Evolutionary conservation across 2,329 filamentous ascomycete species (phyloP).

Genomic region (Beauveria brongniartii): DNA sequence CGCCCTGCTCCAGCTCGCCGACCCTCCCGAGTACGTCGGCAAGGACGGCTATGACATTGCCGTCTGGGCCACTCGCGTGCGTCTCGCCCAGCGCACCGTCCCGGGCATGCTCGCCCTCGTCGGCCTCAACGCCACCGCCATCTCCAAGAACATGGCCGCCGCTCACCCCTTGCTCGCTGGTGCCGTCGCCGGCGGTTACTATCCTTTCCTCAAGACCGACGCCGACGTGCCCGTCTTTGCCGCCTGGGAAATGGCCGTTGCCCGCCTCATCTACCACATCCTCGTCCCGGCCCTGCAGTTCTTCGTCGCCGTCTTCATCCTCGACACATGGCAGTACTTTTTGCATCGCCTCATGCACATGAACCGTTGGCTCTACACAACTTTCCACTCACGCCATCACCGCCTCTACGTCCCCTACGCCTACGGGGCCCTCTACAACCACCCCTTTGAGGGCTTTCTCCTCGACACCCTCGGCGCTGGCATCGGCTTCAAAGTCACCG

Average conservation of each 20-base stretch:
- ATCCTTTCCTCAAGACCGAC: conserved; percentile 60
- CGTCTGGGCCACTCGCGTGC: conserved; percentile 78
- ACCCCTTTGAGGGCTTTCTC: conserved; percentile 87
- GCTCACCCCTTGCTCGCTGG: conserved; percentile 69
- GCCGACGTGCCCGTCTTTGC: conserved; percentile 67
- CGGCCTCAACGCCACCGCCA: conserved; percentile 65
- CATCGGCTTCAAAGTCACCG: conserved; percentile 69
- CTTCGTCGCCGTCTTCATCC: conserved; percentile 60
- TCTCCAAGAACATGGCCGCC: conserved; percentile 67
- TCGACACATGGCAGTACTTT: conserved; percentile 99
- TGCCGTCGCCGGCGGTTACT: conserved; percentile 70
- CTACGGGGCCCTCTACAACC: conserved; percentile 94
- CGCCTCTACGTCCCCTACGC: conserved; percentile 96
- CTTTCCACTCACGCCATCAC: conserved; percentile 92
- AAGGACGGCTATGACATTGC: conserved; percentile 80
- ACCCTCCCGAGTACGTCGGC: conserved; percentile 65
- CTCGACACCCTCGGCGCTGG: conserved; percentile 86
- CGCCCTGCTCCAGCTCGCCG: conserved; percentile 58
- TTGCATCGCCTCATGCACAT: conserved; percentile 93
- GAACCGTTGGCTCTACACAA: conserved; percentile 92
- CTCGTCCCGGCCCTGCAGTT: conserved; percentile 73
- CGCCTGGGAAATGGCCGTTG: conserved; percentile 68
- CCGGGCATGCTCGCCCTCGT: conserved; percentile 62
- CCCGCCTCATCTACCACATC: conserved; percentile 72
- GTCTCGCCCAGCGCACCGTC: conserved; percentile 69